Evolutionary conservation across 192 early-diverging fungal species (phyloP), one percentile per base, ranked within the genome.

Genomic region (Backusella sp.): DNA sequence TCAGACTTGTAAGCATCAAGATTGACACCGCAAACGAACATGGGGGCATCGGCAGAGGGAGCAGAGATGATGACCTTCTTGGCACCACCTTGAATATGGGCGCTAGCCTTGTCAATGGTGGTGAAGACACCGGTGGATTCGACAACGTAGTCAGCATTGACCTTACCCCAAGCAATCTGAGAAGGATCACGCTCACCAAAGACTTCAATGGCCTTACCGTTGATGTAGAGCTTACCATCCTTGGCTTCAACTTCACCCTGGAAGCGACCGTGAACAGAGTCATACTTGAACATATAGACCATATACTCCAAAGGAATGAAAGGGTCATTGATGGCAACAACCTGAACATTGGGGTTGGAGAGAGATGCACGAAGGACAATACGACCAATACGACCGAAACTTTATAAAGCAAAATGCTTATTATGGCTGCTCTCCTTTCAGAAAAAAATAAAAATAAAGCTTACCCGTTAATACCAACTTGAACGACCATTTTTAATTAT

Each of bases 91-190:
- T 90, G 86, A 74, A 99, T 83, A 84, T 99, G 98, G 70, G 87
- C 86, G 4, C 78, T 82, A 52, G 95, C 95, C 90, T 95, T 94
- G 6, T 96, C 96, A 53, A 84, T 91, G 74, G 94, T 93, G 84
- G 96, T 98, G 89, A 99, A 99, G 75, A 98, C 94, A 88, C 97
- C 96, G 77, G 98, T 99, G 46, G 98, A 99, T 87, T 99, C 98
- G 86, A 99, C 92, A 75, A 99, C 90, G 88, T 98, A 98, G 53
- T 91, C 89, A 68, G 93, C 98, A 68, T 92, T 91, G 34, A 84
- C 80, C 19, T 75, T 73, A 59, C 91, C 93, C 98, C 98, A 99
- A 62, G 92, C 92, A 86, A 99, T 98, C 56, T 92, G 87, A 15
- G 86, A 86, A 76, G 97, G 96, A 86, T 95, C 88, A 80, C 86